Evolutionary conservation across 768 basidiomycete genomes (phyloP).

Genomic region (Cystofilobasidium bisporidii): DNA sequence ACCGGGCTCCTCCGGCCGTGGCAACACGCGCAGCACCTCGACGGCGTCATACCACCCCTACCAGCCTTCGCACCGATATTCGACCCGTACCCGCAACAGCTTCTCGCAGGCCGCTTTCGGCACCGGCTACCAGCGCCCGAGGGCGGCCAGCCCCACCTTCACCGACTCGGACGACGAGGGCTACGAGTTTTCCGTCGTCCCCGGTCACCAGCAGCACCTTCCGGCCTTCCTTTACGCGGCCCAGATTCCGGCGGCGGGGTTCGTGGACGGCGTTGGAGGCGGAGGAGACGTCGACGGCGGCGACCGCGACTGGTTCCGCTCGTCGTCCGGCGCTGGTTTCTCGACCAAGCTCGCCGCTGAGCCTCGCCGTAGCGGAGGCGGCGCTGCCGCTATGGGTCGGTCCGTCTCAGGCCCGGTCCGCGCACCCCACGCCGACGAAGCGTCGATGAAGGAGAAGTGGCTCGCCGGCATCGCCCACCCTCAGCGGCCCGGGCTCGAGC

Average conservation of each 20-base stretch:
- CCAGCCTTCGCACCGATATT: not conserved
- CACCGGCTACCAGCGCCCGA: not conserved
- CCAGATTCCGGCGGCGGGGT: not conserved
- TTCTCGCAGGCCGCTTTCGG: not conserved
- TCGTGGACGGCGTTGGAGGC: not conserved
- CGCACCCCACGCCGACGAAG: constrained; percentile 9
- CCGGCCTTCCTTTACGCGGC: not conserved
- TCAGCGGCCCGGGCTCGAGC: not conserved
- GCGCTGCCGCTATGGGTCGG: not conserved
- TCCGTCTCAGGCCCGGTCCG: not conserved
- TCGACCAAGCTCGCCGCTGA: too few relatives aligned
- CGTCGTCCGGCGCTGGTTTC: not conserved
- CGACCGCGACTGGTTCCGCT: not conserved
- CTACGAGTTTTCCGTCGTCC: not conserved
- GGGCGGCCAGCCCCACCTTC: not conserved
- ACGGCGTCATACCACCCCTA: not conserved
- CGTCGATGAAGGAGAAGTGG: constrained; percentile 19
- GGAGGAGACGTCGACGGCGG: not conserved
- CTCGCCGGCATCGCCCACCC: constrained; percentile 12
- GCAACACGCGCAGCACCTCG: not conserved
- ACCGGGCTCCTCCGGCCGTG: too few relatives aligned
- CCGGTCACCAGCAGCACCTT: not conserved
- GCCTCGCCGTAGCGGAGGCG: too few relatives aligned
- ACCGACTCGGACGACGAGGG: constrained; percentile 4
- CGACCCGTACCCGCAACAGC: constrained; percentile 1